These are phyloP conservation scores for Trypanosoma brucei DNA, from an alignment of 208 protist genomes.

Conservation along the genomic window DNA sequence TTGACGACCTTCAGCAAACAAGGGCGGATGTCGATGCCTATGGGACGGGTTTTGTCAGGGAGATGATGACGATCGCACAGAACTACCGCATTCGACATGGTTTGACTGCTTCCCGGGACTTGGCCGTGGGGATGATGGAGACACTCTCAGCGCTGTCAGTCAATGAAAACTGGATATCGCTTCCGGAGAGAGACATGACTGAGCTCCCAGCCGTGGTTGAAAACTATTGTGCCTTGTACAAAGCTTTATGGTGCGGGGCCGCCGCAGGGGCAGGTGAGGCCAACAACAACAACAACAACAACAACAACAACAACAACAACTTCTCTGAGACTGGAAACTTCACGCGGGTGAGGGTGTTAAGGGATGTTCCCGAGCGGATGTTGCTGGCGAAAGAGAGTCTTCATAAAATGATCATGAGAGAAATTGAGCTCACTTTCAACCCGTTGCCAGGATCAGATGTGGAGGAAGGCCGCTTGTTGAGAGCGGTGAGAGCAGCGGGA, in stretches of 20 bases:
- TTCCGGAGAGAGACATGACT: constrained; percentile 78
- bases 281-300: background rate
- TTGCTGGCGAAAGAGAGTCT: constrained; percentile 19
- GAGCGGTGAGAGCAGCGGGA: constrained; percentile 6
- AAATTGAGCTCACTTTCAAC: constrained; percentile 37
- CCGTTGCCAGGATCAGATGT: constrained; percentile 8
- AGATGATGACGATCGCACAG: constrained; percentile 58
- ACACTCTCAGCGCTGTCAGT: constrained; percentile 38
- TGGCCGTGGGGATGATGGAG: constrained; percentile 26
- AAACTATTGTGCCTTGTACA: constrained; percentile 14
- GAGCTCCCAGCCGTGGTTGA: constrained; percentile 53
- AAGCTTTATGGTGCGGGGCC: background rate
- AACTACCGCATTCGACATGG: constrained; percentile 64
- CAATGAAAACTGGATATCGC: constrained; percentile 77
- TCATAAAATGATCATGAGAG: constrained; percentile 17
- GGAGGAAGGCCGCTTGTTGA: constrained; percentile 15
- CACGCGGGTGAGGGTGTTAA: constrained; percentile 5
- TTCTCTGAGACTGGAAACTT: background rate
- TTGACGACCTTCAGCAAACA: constrained; percentile 36
- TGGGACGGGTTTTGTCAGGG: constrained; percentile 40
- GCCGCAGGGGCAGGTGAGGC: too few species aligned
- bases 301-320: background rate
- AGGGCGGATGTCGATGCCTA: constrained; percentile 35
- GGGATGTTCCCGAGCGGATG: constrained; percentile 16
- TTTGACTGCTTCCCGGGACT: constrained; percentile 32